These are phyloP conservation scores for Boletus subcaerulescens DNA, from an alignment of 768 basidiomycete species.

Conservation along the genomic window DNA sequence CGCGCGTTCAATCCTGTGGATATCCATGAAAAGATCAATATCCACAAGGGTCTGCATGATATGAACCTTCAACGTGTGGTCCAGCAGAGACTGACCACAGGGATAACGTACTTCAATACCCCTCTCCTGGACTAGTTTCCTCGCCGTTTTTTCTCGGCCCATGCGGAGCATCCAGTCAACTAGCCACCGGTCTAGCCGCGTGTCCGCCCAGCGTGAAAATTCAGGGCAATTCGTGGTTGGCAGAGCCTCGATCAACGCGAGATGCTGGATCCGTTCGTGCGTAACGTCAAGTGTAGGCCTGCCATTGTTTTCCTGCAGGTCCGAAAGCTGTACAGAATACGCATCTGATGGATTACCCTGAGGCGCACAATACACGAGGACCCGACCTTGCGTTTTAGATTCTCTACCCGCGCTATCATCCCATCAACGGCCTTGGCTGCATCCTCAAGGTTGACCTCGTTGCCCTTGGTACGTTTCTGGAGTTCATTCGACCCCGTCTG, in stretches of 20 bases:
- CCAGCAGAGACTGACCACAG: slow-evolving; percentile 14
- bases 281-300: slow-evolving; percentile 67
- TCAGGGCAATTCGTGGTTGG: slow-evolving; percentile 50
- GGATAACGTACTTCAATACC: slow-evolving; percentile 66
- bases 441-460: slow-evolving; percentile 45
- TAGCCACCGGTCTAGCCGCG: slow-evolving; percentile 81
- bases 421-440: slow-evolving; percentile 61
- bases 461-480: slow-evolving; percentile 40
- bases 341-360: slow-evolving; percentile 17
- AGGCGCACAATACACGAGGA: slow-evolving; percentile 17
- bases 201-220: slow-evolving; percentile 75
- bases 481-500: slow-evolving; percentile 60
- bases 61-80: slow-evolving; percentile 17
- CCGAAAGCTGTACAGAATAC: slow-evolving; percentile 39
- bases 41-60: slow-evolving; percentile 73
- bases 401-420: slow-evolving; percentile 75
- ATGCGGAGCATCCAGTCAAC: slow-evolving; percentile 89
- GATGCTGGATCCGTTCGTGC: slow-evolving; percentile 69
- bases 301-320: slow-evolving; percentile 46
- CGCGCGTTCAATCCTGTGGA: slow-evolving; percentile 81
- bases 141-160: slow-evolving; percentile 76
- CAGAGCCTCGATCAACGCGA: slow-evolving; percentile 60
- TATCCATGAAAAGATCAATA: slow-evolving; percentile 87
- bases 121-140: slow-evolving; percentile 69
- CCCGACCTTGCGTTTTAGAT: slow-evolving; percentile 83